A percentile compares a stretch with the other conserved stretches of the same genome.
Evolutionary conservation across 192 early-diverging fungal species (phyloP).

Genomic region (Piromyces sp.): DNA sequence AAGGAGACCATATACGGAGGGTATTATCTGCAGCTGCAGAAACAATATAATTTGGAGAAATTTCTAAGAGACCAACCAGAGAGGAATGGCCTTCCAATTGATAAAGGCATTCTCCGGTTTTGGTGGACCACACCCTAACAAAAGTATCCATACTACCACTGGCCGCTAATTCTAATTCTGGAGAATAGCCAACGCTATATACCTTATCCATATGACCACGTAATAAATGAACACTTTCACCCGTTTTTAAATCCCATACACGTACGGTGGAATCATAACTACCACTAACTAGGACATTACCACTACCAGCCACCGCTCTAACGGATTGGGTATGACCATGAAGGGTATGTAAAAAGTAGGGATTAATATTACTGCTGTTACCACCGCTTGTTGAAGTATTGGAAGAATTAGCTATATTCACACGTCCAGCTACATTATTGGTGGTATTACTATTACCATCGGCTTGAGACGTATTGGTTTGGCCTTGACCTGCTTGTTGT

Average conservation of each 20-base stretch:
- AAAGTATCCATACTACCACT: constrained; percentile 87
- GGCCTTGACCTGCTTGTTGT: constrained; percentile 1
- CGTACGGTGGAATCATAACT: constrained; percentile 82
- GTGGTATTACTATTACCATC: not conserved
- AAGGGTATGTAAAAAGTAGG: constrained; percentile 68
- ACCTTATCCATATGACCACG: constrained; percentile 86
- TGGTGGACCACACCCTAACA: constrained; percentile 82
- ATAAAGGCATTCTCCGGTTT: constrained; percentile 58
- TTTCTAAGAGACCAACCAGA: constrained; percentile 82
- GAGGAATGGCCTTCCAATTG: constrained; percentile 76
- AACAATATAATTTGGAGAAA: constrained; percentile 69
- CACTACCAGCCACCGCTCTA: constrained; percentile 77
- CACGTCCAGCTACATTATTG: not conserved
- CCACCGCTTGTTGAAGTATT: not conserved
- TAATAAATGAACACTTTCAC: constrained; percentile 45
- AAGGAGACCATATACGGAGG: constrained; percentile 77
- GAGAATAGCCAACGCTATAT: constrained; percentile 80
- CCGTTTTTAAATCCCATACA: constrained; percentile 73
- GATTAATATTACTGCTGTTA: constrained; percentile 22
- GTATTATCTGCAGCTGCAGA: constrained; percentile 90
- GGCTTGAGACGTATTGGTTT: not conserved
- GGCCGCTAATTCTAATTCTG: constrained; percentile 66
- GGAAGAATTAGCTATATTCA: not conserved
- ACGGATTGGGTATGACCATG: constrained; percentile 78
- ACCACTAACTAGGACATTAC: constrained; percentile 72